Evolutionary conservation across 148 eudicot species (phyloP).

Genomic region (Rhododendron simsii): DNA sequence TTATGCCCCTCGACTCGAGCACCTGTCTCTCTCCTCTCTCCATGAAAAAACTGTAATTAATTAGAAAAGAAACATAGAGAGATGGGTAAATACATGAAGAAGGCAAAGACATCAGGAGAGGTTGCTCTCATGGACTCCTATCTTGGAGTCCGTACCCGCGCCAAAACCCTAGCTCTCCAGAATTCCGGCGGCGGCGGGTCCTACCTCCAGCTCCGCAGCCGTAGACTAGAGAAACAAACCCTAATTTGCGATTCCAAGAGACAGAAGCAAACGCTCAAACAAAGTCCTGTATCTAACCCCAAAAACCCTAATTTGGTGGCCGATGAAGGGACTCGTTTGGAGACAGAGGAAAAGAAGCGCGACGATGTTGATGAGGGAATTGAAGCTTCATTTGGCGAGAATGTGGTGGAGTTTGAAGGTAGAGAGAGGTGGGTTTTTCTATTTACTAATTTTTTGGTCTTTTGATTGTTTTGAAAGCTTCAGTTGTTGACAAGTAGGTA

Average conservation of each 20-base stretch:
- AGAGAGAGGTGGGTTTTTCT: constrained; percentile 28
- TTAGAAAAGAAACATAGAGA: background rate
- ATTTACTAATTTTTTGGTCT: background rate
- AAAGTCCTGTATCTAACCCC: background rate
- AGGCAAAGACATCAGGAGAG: constrained; percentile 13
- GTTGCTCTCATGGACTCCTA: constrained; percentile 22
- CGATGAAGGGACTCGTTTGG: constrained; percentile 6
- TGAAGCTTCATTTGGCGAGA: constrained; percentile 28
- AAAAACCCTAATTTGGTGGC: background rate
- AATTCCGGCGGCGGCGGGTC: constrained; percentile 7
- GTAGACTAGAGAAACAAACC: constrained; percentile 20
- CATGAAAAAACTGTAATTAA: background rate
- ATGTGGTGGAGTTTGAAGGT: constrained; percentile 23
- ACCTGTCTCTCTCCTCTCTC: background rate
- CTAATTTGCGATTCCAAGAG: constrained; percentile 12
- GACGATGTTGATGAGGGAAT: background rate
- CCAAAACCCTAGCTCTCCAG: constrained; percentile 39
- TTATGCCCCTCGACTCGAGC: background rate
- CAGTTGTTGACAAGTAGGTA: background rate
- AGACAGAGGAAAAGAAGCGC: background rate
- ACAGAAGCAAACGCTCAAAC: constrained; percentile 1
- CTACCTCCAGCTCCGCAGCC: constrained; percentile 40
- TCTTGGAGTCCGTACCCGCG: constrained; percentile 38
- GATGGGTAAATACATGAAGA: constrained; percentile 44
- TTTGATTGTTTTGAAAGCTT: too few species aligned